Evolutionary conservation across 169 alveolate species (phyloP), one percentile per base, ranked within the genome.

Genomic region (Cryptosporidium baileyi): DNA sequence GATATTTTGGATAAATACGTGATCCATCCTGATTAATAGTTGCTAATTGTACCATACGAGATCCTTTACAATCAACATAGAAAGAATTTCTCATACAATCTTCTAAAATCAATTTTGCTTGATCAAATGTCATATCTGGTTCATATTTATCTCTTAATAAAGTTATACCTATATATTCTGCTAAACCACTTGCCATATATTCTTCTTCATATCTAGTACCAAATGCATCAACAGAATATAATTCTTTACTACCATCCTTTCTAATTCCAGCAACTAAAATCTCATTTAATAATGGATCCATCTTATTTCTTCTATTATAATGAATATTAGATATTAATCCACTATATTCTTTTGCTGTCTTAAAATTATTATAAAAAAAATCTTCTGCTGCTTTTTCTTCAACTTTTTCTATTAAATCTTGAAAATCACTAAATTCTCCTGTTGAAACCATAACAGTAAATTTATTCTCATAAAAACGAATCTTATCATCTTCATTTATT

Each of bases 41-140:
- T 11, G 67, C 85, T 24, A 74, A 36, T 34, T 74, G 85, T 5
- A 74, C 65, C 85, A 74, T 74, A 22, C 85, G 32, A 24, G 85
- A 60, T 74, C 85, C 85, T 26, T 22, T 74, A 11, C 85, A 74
- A 15, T 74, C 85, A 5, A 74, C 41, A 41, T 74, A 74, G 49
- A 74, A 74, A 7, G 60, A 80, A 19, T 88, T 63, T 45, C 62
- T 80, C 63, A 90, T 80, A 7, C 93, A 90, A 41, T 90, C 93
- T 59, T 82, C 90, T 43, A 90, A 32, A 36, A 90, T 60, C 22
- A 6, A 30, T 13, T 82, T 81, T 5, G 93, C 93, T 60, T 90
- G 90, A n/a, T 90, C 89, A 59, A 81, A 85, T n/a, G 80, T 61
- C 91, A 90, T 90, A 49, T 85, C 82, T 41, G 89, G 90, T 57